Evolutionary conservation across 1,139 yeast genomes (phyloP), one percentile per base, ranked within the genome.

Genomic region (Diutina mesorugosa): DNA sequence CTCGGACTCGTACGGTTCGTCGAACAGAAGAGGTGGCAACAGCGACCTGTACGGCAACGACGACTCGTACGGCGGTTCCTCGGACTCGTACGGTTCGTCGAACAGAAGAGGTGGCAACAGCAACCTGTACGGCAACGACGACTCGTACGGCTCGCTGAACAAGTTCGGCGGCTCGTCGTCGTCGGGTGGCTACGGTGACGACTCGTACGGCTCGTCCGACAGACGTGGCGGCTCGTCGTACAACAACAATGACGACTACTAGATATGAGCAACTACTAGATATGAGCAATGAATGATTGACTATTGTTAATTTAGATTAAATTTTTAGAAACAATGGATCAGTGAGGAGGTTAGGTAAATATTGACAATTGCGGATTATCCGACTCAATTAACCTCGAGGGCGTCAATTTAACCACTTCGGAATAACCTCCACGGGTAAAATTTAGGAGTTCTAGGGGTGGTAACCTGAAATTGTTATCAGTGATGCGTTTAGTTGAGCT

Each of bases 21-120:
- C 41, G 28, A 32, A 32, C 53, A 30, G 53, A 32, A 21, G 48
- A 7, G 48, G 48, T 46, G 14, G 14, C 35, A 62, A 61, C 50
- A 54, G 26, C 26, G 26, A 21, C 26, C 26, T 58, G 5, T 12
- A 12, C 14, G 10, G n/a, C 26, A n/a, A 45, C 47, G 47, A 45
- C 45, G 65, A 65, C 59, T 59, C 64, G 8, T 64, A 62, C 46
- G 64, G 66, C 0, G 16, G 29, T 8, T 46, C 47, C 28, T 56
- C 56, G 30, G 55, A 57, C 48, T 46, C 54, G 35, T 50, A 50
- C 53, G 53, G 53, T 6, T 50, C 53, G 18, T 30, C 41, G 28
- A 32, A 32, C 53, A 30, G 53, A 32, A 21, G 48, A 7, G 48
- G 48, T 46, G 14, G 14, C 35, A 62, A 61, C 50, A 54, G 26